A percentile compares a stretch with the other conserved stretches of the same genome.
Evolutionary conservation across 2,329 filamentous ascomycete species (phyloP).

Genomic region (Fusarium avenaceum): DNA sequence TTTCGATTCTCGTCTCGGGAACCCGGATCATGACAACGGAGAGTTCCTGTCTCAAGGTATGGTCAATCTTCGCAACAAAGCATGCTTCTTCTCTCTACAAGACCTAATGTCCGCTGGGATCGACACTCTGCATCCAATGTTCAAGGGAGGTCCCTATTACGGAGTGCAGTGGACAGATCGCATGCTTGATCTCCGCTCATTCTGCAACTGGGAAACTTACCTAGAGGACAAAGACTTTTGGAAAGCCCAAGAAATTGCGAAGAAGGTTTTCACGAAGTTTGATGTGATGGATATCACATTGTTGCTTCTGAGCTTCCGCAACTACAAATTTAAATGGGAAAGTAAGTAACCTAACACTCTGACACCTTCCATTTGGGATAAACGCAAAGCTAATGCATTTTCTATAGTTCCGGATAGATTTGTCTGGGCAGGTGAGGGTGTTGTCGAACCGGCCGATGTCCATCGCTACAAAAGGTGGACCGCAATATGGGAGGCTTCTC

Average conservation of each 20-base stretch:
- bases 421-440: too few species aligned
- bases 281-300: background rate
- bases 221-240: fast-evolving
- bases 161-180: background rate
- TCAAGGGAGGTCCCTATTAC: background rate
- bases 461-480: background rate
- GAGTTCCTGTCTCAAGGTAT: conserved; percentile 2
- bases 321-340: background rate
- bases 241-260: background rate
- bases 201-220: background rate
- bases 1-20: fast-evolving
- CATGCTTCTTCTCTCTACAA: background rate
- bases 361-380: background rate
- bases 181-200: fast-evolving
- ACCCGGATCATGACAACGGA: background rate
- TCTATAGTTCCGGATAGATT: background rate
- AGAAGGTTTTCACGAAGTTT: background rate
- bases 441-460: background rate
- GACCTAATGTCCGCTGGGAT: background rate
- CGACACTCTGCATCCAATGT: fast-evolving
- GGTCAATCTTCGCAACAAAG: fast-evolving
- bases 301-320: background rate
- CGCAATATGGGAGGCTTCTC: background rate
- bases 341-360: background rate
- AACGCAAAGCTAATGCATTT: background rate